These are phyloP conservation scores for Rhizophagus clarus DNA, from an alignment of 192 early-diverging fungal species.

Conservation along the genomic window DNA sequence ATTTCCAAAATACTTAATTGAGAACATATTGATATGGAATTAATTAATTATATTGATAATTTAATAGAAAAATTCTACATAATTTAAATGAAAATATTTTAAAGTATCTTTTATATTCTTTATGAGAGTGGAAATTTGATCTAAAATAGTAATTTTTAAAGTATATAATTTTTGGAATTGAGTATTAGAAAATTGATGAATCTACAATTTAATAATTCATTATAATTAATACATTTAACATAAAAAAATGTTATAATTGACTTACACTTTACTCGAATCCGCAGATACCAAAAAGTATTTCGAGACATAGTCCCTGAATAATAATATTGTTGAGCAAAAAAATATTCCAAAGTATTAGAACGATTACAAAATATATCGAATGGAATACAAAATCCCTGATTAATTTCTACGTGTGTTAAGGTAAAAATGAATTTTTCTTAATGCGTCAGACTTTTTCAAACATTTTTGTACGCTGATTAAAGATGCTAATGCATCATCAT, in stretches of 20 bases:
- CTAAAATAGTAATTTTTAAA: background rate
- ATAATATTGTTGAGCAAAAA: background rate
- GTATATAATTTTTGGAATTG: background rate
- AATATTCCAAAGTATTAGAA: background rate
- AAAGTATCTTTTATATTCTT: background rate
- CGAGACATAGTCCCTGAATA: background rate
- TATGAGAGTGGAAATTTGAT: background rate
- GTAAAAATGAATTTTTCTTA: background rate
- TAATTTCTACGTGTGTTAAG: background rate
- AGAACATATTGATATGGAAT: background rate
- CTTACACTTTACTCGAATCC: too few species aligned
- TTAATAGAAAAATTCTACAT: background rate
- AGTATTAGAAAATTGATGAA: background rate
- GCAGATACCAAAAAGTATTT: constrained; percentile 1
- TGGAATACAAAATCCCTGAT: background rate
- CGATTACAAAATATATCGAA: background rate
- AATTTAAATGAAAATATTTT: background rate
- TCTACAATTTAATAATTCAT: too few species aligned
- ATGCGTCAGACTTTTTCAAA: background rate
- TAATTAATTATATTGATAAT: background rate
- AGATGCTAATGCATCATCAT: background rate
- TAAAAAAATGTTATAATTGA: too few species aligned
- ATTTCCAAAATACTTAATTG: background rate
- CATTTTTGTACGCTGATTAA: background rate
- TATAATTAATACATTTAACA: too few species aligned